A percentile compares a stretch with the other conserved stretches of the same genome.
phyloP scores from a whole-genome alignment of 805 yeast species.

The Sugiyamaella valdiviana region DNA sequence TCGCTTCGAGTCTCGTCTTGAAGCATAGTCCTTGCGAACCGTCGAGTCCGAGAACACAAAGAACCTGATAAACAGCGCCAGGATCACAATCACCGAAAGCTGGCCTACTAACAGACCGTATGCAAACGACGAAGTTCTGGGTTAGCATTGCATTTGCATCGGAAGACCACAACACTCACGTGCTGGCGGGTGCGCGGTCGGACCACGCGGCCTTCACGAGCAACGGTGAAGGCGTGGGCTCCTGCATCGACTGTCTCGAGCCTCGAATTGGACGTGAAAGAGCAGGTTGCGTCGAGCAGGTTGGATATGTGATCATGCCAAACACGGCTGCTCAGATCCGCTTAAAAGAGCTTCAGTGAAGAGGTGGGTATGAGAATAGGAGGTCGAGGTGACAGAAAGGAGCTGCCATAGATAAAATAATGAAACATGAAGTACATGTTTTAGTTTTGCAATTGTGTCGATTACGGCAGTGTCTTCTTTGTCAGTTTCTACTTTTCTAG shows the following conservation, averaged over 20 bases:
- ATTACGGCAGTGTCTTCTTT: too few species aligned
- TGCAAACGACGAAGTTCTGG: constrained; percentile 25
- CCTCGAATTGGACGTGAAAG: background rate
- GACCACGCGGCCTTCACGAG: background rate
- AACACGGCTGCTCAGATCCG: background rate
- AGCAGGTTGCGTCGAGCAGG: background rate
- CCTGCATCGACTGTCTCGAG: background rate
- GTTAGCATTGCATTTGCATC: background rate
- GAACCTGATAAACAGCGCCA: constrained; percentile 35
- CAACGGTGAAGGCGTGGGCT: background rate
- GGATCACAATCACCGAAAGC: constrained; percentile 34
- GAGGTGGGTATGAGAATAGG: too few species aligned
- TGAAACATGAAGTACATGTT: too few species aligned
- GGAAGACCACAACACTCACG: background rate
- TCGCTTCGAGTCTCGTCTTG: constrained; percentile 3
- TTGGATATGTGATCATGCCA: background rate
- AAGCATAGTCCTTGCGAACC: constrained; percentile 19
- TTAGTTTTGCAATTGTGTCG: too few species aligned
- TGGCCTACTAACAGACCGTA: constrained; percentile 38
- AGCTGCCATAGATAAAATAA: too few species aligned
- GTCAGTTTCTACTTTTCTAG: too few species aligned
- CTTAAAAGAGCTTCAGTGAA: too few species aligned
- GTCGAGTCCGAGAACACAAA: constrained; percentile 38
- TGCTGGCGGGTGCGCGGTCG: background rate
- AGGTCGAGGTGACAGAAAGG: too few species aligned